Conservation (phyloP, 257 asterid species). For the Solanum bulbocastanum region DNA sequence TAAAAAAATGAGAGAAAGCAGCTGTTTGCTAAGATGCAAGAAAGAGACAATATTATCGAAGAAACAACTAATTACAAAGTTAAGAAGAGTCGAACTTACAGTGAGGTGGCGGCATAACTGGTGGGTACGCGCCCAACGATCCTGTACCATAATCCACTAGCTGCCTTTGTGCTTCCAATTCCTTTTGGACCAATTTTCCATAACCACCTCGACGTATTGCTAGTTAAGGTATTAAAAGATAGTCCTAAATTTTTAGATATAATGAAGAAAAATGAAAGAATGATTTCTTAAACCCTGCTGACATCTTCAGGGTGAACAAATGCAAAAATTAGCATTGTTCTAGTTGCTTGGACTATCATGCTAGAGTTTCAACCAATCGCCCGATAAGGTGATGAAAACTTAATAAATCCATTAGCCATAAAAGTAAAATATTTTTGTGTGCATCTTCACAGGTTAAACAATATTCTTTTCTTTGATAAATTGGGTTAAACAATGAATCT, state of each 20-base stretch:
- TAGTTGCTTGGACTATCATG: not conserved
- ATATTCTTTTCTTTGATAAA: not conserved
- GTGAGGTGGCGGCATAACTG: constrained; percentile 42
- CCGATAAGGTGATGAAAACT: not conserved
- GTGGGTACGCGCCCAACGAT: constrained; percentile 60
- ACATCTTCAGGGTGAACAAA: not conserved
- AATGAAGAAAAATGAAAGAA: not conserved
- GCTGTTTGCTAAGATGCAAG: not conserved
- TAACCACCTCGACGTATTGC: constrained; percentile 91
- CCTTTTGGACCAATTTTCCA: constrained; percentile 89
- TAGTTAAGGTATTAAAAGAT: constrained; percentile 34
- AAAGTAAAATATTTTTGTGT: not conserved
- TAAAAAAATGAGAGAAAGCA: not conserved
- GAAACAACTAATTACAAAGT: not conserved
- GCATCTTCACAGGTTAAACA: not conserved
- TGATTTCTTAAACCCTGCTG: not conserved
- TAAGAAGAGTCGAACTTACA: constrained; percentile 38
- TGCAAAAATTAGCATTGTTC: not conserved
- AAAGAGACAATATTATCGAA: not conserved
- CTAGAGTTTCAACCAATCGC: not conserved
- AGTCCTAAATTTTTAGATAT: not conserved
- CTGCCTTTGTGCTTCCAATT: constrained; percentile 93
- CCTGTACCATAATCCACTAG: constrained; percentile 89
- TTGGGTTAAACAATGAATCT: not conserved
- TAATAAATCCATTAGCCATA: not conserved